Evolutionary conservation across 2,329 filamentous ascomycete genomes (phyloP).

Genomic region (Diaporthe amygdali): DNA sequence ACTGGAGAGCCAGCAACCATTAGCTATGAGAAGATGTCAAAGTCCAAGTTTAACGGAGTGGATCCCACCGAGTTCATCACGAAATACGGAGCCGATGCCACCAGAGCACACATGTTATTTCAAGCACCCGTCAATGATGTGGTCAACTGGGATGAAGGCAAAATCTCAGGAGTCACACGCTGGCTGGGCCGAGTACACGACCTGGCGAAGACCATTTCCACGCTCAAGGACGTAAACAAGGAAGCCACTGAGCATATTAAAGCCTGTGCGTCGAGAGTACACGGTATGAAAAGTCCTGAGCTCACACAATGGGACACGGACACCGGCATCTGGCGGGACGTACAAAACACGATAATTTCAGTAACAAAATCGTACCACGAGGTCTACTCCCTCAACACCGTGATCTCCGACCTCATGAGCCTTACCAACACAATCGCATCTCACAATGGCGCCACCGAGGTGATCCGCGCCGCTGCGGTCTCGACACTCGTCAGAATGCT

Average conservation of each 20-base stretch:
- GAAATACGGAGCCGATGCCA: conserved; percentile 82
- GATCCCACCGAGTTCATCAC: conserved; percentile 76
- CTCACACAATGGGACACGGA: conserved; percentile 51
- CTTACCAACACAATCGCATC: conserved; percentile 73
- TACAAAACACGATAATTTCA: conserved; percentile 70
- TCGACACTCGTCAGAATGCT: conserved; percentile 71
- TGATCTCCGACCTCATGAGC: conserved; percentile 82
- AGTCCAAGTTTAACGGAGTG: conserved; percentile 92
- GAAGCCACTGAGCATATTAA: conserved; percentile 4
- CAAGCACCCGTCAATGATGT: conserved; percentile 84
- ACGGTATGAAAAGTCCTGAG: conserved; percentile 37
- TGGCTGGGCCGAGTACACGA: conserved; percentile 77
- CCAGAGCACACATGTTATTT: conserved; percentile 86
- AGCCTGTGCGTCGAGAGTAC: conserved; percentile 31
- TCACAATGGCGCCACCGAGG: conserved; percentile 44
- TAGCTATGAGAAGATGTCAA: conserved; percentile 91
- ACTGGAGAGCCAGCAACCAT: conserved; percentile 65
- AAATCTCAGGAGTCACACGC: conserved; percentile 80
- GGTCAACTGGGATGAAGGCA: conserved; percentile 85
- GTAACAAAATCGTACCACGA: conserved; percentile 72
- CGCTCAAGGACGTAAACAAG: conserved; percentile 11
- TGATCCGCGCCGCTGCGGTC: conserved; percentile 55
- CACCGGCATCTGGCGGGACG: conserved; percentile 63
- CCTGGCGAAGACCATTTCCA: conserved; percentile 43
- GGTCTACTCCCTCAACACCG: conserved; percentile 81